Percentiles rank a stretch among this genome's conserved stretches.
Conservation (phyloP, 257 asterid species). For the Solanum pinnatisectum region DNA sequence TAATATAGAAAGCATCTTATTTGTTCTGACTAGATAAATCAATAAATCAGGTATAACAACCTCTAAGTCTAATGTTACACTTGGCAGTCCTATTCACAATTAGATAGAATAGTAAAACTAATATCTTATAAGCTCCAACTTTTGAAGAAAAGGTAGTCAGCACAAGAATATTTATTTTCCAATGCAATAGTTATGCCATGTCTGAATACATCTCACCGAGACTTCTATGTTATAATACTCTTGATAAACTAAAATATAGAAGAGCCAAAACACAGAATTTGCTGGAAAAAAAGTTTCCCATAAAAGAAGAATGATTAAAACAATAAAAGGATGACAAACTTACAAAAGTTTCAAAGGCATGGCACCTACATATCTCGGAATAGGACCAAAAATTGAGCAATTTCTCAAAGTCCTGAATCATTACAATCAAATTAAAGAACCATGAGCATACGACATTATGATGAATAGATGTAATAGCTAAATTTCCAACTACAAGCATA, state of each 20-base stretch:
- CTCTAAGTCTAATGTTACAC: neutral
- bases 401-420: conserved; percentile 65
- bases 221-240: neutral
- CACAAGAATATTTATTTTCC: neutral
- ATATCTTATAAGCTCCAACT: neutral
- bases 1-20: neutral
- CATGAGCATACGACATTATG: neutral
- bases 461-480: neutral
- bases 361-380: conserved; percentile 43
- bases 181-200: neutral
- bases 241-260: neutral
- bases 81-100: neutral
- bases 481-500: neutral
- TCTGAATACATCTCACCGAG: neutral
- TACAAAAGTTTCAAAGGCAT: conserved; percentile 43
- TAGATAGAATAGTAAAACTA: neutral
- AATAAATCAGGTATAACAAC: neutral
- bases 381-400: conserved; percentile 59
- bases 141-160: neutral
- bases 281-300: neutral
- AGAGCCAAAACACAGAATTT: neutral
- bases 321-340: conserved; percentile 13
- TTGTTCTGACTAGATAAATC: neutral
- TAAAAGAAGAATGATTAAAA: neutral
- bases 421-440: conserved; percentile 2